Percentiles rank a stretch among this genome's conserved stretches.
Conservation (phyloP, 768 basidiomycete genomes). For the Termitomyces sp. region DNA sequence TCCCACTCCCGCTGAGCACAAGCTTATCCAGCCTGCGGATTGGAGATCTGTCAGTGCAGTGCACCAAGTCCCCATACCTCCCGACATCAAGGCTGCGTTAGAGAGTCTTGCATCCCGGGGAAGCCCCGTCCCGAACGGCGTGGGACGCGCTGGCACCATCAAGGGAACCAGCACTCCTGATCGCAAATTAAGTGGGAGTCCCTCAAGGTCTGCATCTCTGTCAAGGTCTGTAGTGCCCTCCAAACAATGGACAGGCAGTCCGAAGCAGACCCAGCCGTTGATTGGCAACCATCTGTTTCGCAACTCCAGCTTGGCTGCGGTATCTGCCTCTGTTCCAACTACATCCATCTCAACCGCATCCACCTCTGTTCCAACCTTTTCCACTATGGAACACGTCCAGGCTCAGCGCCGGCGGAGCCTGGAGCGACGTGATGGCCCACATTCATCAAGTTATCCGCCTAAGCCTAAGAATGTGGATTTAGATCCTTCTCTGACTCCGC, state of each 20-base stretch:
- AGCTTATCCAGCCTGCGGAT: constrained; percentile 63
- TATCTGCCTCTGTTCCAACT: too few species aligned
- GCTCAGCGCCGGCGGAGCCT: constrained; percentile 42
- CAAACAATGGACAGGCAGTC: constrained; percentile 52
- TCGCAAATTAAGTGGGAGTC: constrained; percentile 39
- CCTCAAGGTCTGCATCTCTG: constrained; percentile 29
- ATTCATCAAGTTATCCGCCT: constrained; percentile 57
- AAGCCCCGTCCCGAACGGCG: constrained; percentile 22
- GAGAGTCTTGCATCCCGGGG: constrained; percentile 45
- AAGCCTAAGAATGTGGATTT: constrained; percentile 55
- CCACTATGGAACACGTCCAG: constrained; percentile 38
- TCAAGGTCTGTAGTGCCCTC: constrained; percentile 25
- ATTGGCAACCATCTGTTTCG: constrained; percentile 34
- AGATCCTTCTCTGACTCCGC: constrained; percentile 37
- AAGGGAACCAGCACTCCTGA: constrained; percentile 29
- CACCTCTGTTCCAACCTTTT: constrained; percentile 40
- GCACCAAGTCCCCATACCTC: constrained; percentile 68
- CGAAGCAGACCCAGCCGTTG: constrained; percentile 35
- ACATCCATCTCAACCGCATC: constrained; percentile 15
- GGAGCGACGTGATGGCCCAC: constrained; percentile 44
- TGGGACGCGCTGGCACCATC: constrained; percentile 21
- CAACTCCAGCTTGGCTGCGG: constrained; percentile 30
- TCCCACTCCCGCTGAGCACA: constrained; percentile 52
- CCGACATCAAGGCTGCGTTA: constrained; percentile 62
- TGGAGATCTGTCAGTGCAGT: constrained; percentile 78